Conservation (phyloP, 495 filamentous ascomycete genomes). For the Podospora anserina region DNA sequence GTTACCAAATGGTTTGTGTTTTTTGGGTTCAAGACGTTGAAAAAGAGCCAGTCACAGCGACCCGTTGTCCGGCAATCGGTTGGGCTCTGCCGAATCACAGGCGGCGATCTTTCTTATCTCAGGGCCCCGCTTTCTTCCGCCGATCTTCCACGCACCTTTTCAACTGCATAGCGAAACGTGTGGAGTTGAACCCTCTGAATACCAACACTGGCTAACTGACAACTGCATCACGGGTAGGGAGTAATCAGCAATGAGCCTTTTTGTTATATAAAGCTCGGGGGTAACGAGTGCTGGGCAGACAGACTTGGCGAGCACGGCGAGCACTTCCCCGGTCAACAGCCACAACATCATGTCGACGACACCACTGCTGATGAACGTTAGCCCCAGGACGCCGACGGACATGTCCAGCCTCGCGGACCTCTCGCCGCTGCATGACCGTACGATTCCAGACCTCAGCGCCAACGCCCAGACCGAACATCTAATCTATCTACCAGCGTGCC, state of each 20-base stretch:
- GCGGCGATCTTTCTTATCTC: constrained; percentile 19
- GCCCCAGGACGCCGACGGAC: neutral
- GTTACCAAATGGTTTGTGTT: constrained; percentile 24
- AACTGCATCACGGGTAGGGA: neutral
- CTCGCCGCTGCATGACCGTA: neutral
- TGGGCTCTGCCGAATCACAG: constrained; percentile 16
- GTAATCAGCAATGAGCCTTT: no score
- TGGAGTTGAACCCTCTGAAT: constrained; percentile 4
- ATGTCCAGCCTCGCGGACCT: neutral
- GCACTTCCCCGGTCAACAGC: neutral
- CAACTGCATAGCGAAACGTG: constrained; percentile 5
- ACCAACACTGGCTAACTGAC: neutral
- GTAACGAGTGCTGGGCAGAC: neutral
- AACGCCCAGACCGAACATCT: neutral
- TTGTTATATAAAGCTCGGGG: constrained; percentile 9
- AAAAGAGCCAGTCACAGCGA: constrained; percentile 5
- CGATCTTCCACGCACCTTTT: constrained; percentile 18
- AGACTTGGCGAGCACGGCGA: constrained; percentile 3
- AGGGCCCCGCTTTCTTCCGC: constrained; percentile 12
- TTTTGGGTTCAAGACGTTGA: constrained; percentile 16
- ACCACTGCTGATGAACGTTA: neutral
- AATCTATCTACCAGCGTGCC: neutral
- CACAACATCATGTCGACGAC: neutral
- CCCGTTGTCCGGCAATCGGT: neutral
- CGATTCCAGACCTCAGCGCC: neutral